These are phyloP conservation scores for Hymenoscyphus scutula DNA, from an alignment of 2,329 filamentous ascomycete genomes.

Conservation along the genomic window DNA sequence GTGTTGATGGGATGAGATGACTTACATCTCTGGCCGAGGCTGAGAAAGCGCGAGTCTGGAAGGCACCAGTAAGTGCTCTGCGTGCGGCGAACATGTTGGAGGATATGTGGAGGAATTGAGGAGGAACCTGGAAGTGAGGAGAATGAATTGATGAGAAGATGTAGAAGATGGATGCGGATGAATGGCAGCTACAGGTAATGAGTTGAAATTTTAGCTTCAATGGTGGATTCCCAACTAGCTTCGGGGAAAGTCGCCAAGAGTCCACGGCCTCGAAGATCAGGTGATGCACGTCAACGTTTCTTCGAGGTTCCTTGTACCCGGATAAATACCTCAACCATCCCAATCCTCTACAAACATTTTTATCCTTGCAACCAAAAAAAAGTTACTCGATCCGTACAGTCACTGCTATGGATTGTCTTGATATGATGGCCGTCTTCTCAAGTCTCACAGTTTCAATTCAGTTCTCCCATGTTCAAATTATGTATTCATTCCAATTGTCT, in stretches of 20 bases:
- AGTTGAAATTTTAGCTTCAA: conserved; percentile 2
- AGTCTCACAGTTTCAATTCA: no score
- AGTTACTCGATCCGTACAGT: no score
- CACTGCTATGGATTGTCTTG: no score
- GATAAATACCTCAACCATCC: no score
- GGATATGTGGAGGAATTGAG: background rate
- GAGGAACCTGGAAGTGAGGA: background rate
- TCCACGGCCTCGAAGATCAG: background rate
- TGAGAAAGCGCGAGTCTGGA: conserved; percentile 80
- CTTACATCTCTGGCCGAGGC: conserved; percentile 74
- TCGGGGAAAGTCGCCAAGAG: background rate
- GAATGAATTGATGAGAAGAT: background rate
- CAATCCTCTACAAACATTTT: no score
- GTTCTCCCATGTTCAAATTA: background rate
- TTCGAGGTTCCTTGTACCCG: no score
- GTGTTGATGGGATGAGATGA: conserved; percentile 18
- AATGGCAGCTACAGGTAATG: background rate
- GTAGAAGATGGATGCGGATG: background rate
- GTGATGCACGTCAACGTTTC: background rate
- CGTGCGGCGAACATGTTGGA: conserved; percentile 72
- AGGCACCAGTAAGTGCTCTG: conserved; percentile 50
- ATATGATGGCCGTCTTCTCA: no score
- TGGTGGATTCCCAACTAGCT: background rate
- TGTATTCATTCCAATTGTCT: background rate
- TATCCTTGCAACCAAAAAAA: no score